Conservation (phyloP, 768 basidiomycete genomes). For the Podaxis carcinomalis region DNA sequence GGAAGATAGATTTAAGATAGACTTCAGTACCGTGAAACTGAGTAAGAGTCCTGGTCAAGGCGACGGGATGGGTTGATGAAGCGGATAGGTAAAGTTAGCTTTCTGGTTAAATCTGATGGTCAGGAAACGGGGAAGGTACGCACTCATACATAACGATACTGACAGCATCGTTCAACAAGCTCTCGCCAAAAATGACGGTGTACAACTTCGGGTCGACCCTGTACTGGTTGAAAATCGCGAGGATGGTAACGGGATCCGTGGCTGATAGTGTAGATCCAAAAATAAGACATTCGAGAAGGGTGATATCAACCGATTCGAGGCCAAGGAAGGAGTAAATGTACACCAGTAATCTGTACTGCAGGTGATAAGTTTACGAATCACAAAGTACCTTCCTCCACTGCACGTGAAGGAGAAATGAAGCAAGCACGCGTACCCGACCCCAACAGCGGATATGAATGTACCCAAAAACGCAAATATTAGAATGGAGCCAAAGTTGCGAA, state of each 20-base stretch:
- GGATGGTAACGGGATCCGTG: slow-evolving; percentile 96
- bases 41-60: slow-evolving; percentile 66
- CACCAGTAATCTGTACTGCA: slow-evolving; percentile 75
- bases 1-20: slow-evolving; percentile 83
- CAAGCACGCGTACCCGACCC: slow-evolving; percentile 81
- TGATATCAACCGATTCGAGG: slow-evolving; percentile 82
- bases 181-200: slow-evolving; percentile 96
- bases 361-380: slow-evolving; percentile 34
- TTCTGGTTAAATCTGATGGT: not conserved
- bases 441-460: slow-evolving; percentile 94
- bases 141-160: slow-evolving; percentile 99
- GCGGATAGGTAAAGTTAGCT: not conserved
- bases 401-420: not conserved
- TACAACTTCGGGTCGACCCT: slow-evolving; percentile 99
- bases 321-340: slow-evolving; percentile 94
- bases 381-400: not conserved
- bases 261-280: slow-evolving; percentile 97
- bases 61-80: too few relatives aligned
- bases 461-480: slow-evolving; percentile 91
- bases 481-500: slow-evolving; percentile 96
- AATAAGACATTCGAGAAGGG: slow-evolving; percentile 87
- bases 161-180: slow-evolving; percentile 95
- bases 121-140: slow-evolving; percentile 31
- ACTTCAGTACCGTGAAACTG: slow-evolving; percentile 91
- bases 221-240: slow-evolving; percentile 97